Evolutionary conservation across 2,329 filamentous ascomycete species (phyloP), one percentile per base, ranked within the genome.

Genomic region (Nemania serpens): DNA sequence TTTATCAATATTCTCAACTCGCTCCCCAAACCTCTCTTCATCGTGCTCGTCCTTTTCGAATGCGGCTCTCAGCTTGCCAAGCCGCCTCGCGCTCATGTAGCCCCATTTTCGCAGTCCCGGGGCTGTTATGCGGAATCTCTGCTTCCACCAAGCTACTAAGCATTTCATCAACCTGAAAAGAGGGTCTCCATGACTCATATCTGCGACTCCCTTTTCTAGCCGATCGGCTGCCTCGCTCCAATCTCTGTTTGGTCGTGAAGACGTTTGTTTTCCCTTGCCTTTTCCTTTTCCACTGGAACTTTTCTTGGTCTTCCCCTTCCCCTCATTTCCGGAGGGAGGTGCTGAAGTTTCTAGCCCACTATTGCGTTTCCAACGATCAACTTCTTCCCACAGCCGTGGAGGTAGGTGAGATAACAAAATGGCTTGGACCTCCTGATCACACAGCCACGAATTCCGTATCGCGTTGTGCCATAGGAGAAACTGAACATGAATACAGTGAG

Each of bases 401-500:
- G 90, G 83, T 6, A 97, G 70, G 59, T 91, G 88, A n/a, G 87
- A 86, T 3, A 95, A 81, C 72, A 97, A 81, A 15, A 88, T 89
- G 11, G 87, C 86, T 63, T 95, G 91, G 0, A 96, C 81, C 63
- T 90, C 85, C 3, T 82, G 75, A 69, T 98, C 91, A 67, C 91
- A 91, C 18, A 93, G 77, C 89, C 94, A 98, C 0, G 86, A 81
- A 73, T 98, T 97, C 43, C 91, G 86, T 13, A 95, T 76, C 0
- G 91, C 85, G 71, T 98, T 98, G 73, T 98, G 93, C 82, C 90
- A 97, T 61, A 99, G 83, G 15, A 99, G 79, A 54, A 88, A 85
- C 73, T 96, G 88, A 1, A 98, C 93, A 75, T 99, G 95, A 67
- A 97, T 82, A 68, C 91, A 91, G 75, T 99, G 95, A 0, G 92